phyloP scores from a whole-genome alignment of 2,329 filamentous ascomycete species.

The Juglanconis sp. region DNA sequence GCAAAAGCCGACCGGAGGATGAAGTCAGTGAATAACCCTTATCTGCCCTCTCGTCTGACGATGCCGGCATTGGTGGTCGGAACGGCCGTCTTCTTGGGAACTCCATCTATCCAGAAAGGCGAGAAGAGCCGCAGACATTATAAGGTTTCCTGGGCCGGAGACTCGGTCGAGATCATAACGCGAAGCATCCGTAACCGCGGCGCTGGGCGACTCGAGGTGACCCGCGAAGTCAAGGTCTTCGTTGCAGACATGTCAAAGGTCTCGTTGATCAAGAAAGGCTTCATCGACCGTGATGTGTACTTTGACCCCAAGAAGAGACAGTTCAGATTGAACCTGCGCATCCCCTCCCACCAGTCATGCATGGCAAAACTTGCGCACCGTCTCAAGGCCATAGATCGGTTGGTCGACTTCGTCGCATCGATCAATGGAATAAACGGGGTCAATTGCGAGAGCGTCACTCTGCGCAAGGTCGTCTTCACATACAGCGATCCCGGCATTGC shows the following conservation, averaged over 20 bases:
- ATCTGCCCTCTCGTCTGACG: conserved; percentile 40
- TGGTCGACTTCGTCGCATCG: conserved; percentile 67
- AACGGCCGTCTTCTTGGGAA: conserved; percentile 41
- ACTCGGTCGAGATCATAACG: conserved; percentile 57
- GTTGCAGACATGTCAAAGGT: conserved; percentile 54
- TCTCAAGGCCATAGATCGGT: conserved; percentile 64
- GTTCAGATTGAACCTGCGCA: conserved; percentile 60
- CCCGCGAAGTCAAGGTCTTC: conserved; percentile 53
- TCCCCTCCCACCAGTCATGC: conserved; percentile 56
- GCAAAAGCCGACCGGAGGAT: conserved; percentile 7
- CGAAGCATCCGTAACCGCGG: conserved; percentile 33
- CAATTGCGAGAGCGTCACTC: conserved; percentile 54
- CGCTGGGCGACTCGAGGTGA: conserved; percentile 30
- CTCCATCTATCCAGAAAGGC: conserved; percentile 15
- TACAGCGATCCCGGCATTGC: conserved; percentile 47
- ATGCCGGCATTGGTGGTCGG: conserved; percentile 47
- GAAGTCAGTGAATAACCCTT: conserved; percentile 31
- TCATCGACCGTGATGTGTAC: conserved; percentile 58
- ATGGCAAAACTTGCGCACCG: conserved; percentile 57
- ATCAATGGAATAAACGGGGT: conserved; percentile 57
- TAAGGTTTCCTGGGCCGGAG: conserved; percentile 52
- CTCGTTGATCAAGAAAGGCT: conserved; percentile 48
- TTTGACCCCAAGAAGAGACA: conserved; percentile 59
- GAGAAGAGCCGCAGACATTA: conserved; percentile 21
- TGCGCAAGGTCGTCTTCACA: conserved; percentile 65